Evolutionary conservation across 2,329 filamentous ascomycete species (phyloP), one percentile per base, ranked within the genome.

Genomic region (Pseudofabraea citricarpa): DNA sequence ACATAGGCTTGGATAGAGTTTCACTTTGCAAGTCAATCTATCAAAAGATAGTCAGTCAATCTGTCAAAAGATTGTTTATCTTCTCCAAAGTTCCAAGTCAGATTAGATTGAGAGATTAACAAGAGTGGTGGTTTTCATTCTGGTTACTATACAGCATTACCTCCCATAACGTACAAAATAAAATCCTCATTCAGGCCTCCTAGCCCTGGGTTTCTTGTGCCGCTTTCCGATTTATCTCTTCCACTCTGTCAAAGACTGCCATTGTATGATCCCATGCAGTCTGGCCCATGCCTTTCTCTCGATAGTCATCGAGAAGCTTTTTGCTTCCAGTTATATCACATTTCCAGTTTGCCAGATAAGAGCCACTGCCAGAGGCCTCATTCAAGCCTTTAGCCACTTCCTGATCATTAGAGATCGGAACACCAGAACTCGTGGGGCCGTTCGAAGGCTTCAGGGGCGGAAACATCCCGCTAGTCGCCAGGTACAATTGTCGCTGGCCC

Each of bases 181-280:
- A n/a, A n/a, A n/a, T n/a, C n/a, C n/a, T n/a, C n/a, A n/a, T n/a
- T n/a, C n/a, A n/a, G n/a, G n/a, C n/a, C n/a, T n/a, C n/a, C n/a
- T n/a, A n/a, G n/a, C n/a, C n/a, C n/a, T n/a, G n/a, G n/a, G n/a
- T n/a, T n/a, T n/a, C n/a, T n/a, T n/a, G n/a, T n/a, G n/a, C n/a
- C n/a, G n/a, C n/a, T n/a, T n/a, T n/a, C n/a, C n/a, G n/a, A n/a
- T n/a, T n/a, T n/a, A n/a, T n/a, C n/a, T n/a, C n/a, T n/a, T n/a
- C n/a, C 19, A 55, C 51, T 20, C 43, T 48, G 27, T 52, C 35
- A 45, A 60, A 58, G 9, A 52, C 42, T 2, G 40, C 48, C 47
- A 53, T 52, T 2, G 57, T 57, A 47, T 58, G 55, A 18, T 60
- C 56, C 52, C 51, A 57, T 8, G 57, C 38, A 10, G 36, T 54